A percentile compares a stretch with the other conserved stretches of the same genome.
phyloP scores from a whole-genome alignment of 345 rosid species.

The Turnera subulata region DNA sequence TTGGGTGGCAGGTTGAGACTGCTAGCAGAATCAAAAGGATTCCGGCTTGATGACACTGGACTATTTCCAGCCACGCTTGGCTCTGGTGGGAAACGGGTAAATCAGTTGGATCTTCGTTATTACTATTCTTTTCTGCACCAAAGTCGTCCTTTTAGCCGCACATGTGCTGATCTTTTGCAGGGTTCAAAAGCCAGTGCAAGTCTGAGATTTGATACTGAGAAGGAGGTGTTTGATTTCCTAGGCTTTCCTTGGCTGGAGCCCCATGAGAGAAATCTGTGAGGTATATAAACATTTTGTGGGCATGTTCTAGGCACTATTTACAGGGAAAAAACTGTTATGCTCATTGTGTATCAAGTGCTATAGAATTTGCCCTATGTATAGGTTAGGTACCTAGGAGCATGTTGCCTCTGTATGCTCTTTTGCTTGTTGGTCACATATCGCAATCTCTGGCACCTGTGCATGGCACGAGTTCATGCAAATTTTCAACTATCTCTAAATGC shows the following conservation, averaged over 20 bases:
- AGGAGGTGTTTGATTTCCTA: constrained; percentile 78
- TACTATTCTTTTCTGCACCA: background rate
- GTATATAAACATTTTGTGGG: background rate
- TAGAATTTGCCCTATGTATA: no score
- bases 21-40: constrained; percentile 88
- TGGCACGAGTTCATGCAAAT: no score
- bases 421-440: no score
- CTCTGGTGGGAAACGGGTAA: constrained; percentile 73
- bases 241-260: constrained; percentile 87
- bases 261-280: constrained; percentile 69
- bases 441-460: no score
- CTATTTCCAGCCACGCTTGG: constrained; percentile 79
- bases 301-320: no score
- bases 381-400: no score
- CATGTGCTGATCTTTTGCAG: constrained; percentile 30
- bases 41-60: constrained; percentile 84
- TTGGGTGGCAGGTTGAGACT: constrained; percentile 66
- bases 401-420: no score
- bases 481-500: no score
- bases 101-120: background rate
- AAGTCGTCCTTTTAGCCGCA: background rate
- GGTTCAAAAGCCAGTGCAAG: constrained; percentile 61
- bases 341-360: no score
- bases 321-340: no score
- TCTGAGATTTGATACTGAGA: constrained; percentile 55